Conservation (phyloP, 371 early-diverging fungal genomes). For the Globomyces sp. region DNA sequence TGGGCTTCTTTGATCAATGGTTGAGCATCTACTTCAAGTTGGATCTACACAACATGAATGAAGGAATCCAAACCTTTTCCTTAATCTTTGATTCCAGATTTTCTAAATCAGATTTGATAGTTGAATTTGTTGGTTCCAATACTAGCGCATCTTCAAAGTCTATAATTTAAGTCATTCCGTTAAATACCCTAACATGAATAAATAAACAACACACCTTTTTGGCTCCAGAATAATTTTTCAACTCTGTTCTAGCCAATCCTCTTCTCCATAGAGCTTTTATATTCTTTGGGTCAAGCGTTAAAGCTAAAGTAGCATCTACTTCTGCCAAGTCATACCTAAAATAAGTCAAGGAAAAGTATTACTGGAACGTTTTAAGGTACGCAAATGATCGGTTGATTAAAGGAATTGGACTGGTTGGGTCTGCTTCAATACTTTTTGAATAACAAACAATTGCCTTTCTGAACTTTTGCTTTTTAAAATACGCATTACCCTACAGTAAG, state of each 20-base stretch:
- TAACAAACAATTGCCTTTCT: slow-evolving; percentile 67
- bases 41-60: neutral
- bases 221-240: slow-evolving; percentile 61
- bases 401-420: slow-evolving; percentile 61
- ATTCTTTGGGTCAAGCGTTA: slow-evolving; percentile 65
- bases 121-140: slow-evolving; percentile 68
- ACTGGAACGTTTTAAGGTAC: slow-evolving; percentile 62
- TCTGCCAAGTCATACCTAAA: slow-evolving; percentile 53
- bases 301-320: slow-evolving; percentile 65
- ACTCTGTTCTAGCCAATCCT: slow-evolving; percentile 63
- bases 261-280: slow-evolving; percentile 83
- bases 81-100: slow-evolving; percentile 17
- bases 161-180: too few species aligned
- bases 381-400: slow-evolving; percentile 86
- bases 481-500: slow-evolving; percentile 66
- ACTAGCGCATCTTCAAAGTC: slow-evolving; percentile 60
- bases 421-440: slow-evolving; percentile 64
- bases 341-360: slow-evolving; percentile 46
- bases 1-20: neutral
- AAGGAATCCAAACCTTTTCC: neutral
- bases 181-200: too few species aligned
- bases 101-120: slow-evolving; percentile 61
- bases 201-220: slow-evolving; percentile 37
- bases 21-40: neutral
- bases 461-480: slow-evolving; percentile 71